Conservation (phyloP, 2,329 filamentous ascomycete genomes). For the Epichloe brachyelytri region DNA sequence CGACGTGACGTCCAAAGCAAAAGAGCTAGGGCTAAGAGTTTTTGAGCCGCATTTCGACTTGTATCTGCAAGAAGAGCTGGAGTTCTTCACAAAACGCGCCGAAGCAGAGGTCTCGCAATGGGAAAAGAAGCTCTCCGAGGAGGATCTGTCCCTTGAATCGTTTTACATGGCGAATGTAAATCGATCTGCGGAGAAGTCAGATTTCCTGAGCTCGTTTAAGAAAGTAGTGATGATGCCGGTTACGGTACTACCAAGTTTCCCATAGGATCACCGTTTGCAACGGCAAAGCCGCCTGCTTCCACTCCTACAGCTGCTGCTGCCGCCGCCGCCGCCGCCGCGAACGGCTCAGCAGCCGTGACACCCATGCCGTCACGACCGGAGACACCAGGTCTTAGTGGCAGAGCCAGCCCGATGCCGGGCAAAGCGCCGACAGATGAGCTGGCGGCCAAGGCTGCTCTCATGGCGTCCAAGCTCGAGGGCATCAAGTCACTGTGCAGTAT, state of each 20-base stretch:
- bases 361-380: slow-evolving; percentile 34
- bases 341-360: slow-evolving; percentile 14
- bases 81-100: slow-evolving; percentile 66
- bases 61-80: slow-evolving; percentile 83
- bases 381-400: slow-evolving; percentile 31
- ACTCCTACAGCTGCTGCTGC: background rate
- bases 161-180: slow-evolving; percentile 96
- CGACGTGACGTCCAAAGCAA: slow-evolving; percentile 51
- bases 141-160: slow-evolving; percentile 80
- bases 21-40: slow-evolving; percentile 53
- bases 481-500: slow-evolving; percentile 95
- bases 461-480: slow-evolving; percentile 87
- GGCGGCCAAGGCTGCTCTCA: slow-evolving; percentile 92
- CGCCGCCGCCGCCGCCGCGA: slow-evolving; percentile 10
- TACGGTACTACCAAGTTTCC: slow-evolving; percentile 66
- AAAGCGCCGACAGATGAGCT: slow-evolving; percentile 82
- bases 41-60: slow-evolving; percentile 92
- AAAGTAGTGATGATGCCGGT: slow-evolving; percentile 99
- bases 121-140: slow-evolving; percentile 85
- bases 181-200: slow-evolving; percentile 86
- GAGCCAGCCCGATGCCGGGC: slow-evolving; percentile 27
- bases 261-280: slow-evolving; percentile 44
- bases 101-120: slow-evolving; percentile 68
- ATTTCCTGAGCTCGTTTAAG: slow-evolving; percentile 92
- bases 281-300: slow-evolving; percentile 22